Percentiles rank a stretch among this genome's conserved stretches.
These are phyloP conservation scores for Tricholoma bakamatsutake DNA, from an alignment of 768 basidiomycete genomes.

Conservation along the genomic window DNA sequence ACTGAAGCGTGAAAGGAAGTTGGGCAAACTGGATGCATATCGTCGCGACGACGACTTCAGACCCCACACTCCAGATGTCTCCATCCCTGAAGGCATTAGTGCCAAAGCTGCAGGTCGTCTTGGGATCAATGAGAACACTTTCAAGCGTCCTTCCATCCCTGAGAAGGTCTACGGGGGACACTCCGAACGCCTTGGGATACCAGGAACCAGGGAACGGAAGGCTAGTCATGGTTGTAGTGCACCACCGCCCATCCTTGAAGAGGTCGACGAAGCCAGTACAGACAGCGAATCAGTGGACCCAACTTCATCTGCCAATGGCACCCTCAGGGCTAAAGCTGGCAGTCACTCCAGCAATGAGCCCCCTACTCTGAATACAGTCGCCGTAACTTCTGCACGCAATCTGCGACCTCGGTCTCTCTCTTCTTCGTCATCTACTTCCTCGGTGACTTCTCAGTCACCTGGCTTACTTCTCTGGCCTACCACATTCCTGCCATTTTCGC, in stretches of 20 bases:
- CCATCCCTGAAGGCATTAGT: conserved; percentile 19
- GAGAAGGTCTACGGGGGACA: conserved; percentile 29
- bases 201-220: conserved; percentile 6
- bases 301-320: conserved; percentile 7
- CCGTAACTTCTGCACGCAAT: conserved; percentile 19
- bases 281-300: not conserved
- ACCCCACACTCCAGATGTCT: conserved; percentile 8
- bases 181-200: conserved; percentile 32
- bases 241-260: not conserved
- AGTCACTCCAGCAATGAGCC: conserved; percentile 34
- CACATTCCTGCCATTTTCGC: conserved; percentile 51
- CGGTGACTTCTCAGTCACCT: conserved; percentile 43
- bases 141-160: conserved; percentile 16
- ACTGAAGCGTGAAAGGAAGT: conserved; percentile 18
- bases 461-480: conserved; percentile 57
- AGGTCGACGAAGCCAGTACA: not conserved
- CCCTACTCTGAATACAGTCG: conserved; percentile 22
- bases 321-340: conserved; percentile 35
- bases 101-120: conserved; percentile 23
- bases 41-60: conserved; percentile 14
- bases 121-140: conserved; percentile 19
- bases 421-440: conserved; percentile 8
- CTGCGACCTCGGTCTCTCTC: conserved; percentile 14
- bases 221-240: conserved; percentile 1
- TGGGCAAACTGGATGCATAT: conserved; percentile 8